A percentile compares a stretch with the other conserved stretches of the same genome.
Conservation (phyloP, 129 eudicot species). For the Tanacetum coccineum region DNA sequence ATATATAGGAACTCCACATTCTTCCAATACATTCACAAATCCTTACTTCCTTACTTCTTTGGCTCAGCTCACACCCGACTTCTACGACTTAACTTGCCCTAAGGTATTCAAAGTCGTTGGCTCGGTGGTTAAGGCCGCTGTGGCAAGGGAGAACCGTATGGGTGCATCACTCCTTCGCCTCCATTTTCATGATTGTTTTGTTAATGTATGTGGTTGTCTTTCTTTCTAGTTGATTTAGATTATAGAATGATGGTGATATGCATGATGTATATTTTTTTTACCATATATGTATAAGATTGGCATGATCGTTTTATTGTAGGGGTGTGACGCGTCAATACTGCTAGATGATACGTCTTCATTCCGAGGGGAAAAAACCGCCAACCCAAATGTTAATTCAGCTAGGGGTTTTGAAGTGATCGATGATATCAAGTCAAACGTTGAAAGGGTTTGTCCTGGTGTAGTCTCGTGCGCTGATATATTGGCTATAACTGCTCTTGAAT, state of each 20-base stretch:
- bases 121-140: slow-evolving; percentile 37
- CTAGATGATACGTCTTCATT: too few species aligned
- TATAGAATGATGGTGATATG: not conserved
- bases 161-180: slow-evolving; percentile 67
- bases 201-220: slow-evolving; percentile 33
- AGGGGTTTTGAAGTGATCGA: too few species aligned
- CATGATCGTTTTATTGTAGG: not conserved
- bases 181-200: slow-evolving; percentile 56
- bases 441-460: too few species aligned
- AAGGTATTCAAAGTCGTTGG: slow-evolving; percentile 26
- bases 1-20: too few species aligned
- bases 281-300: not conserved
- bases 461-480: too few species aligned
- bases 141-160: slow-evolving; percentile 49
- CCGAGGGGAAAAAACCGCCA: too few species aligned
- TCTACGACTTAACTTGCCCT: slow-evolving; percentile 45
- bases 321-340: not conserved
- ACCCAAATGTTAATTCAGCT: too few species aligned
- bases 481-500: too few species aligned
- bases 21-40: too few species aligned
- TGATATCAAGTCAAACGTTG: too few species aligned
- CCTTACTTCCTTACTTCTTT: slow-evolving; percentile 18
- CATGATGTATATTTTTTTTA: too few species aligned
- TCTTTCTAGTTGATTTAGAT: not conserved
- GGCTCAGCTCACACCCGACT: slow-evolving; percentile 42